Evolutionary conservation across 768 basidiomycete species (phyloP).

Genomic region (Lentinus tigrinus): DNA sequence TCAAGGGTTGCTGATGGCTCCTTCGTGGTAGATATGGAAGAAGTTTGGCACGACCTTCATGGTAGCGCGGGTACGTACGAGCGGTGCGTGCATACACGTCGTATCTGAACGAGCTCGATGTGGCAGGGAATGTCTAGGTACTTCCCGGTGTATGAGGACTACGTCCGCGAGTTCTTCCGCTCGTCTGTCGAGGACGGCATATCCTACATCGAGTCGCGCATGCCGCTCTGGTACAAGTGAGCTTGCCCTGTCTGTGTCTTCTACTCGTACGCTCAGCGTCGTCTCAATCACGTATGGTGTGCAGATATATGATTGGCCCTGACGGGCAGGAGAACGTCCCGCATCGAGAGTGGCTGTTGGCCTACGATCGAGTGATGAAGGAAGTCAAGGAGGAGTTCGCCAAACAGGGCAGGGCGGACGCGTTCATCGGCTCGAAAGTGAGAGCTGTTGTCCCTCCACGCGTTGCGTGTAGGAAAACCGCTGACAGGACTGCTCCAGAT

Average conservation of each 20-base stretch:
- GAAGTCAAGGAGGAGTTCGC: slow-evolving; percentile 55
- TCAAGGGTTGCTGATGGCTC: no score
- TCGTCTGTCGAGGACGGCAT: slow-evolving; percentile 69
- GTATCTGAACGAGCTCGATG: no score
- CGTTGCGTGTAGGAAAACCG: no score
- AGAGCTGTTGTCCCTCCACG: no score
- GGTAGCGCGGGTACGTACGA: slow-evolving; percentile 39
- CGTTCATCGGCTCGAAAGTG: slow-evolving; percentile 52
- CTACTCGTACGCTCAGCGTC: neutral
- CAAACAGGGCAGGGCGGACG: slow-evolving; percentile 50
- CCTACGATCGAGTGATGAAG: slow-evolving; percentile 50
- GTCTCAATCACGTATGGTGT: neutral
- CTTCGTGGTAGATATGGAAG: slow-evolving; percentile 69
- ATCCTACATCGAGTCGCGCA: slow-evolving; percentile 65
- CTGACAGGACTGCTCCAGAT: slow-evolving; percentile 45
- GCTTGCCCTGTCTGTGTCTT: neutral
- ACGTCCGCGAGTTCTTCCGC: slow-evolving; percentile 60
- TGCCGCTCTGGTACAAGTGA: slow-evolving; percentile 65
- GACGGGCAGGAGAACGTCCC: slow-evolving; percentile 58
- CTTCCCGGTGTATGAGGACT: slow-evolving; percentile 56
- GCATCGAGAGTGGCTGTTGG: slow-evolving; percentile 59
- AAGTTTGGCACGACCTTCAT: slow-evolving; percentile 61
- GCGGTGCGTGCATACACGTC: neutral
- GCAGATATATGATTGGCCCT: slow-evolving; percentile 53
- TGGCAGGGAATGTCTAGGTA: slow-evolving; percentile 42